Evolutionary conservation across 2,329 filamentous ascomycete species (phyloP).

Genomic region (Xylaria sp.): DNA sequence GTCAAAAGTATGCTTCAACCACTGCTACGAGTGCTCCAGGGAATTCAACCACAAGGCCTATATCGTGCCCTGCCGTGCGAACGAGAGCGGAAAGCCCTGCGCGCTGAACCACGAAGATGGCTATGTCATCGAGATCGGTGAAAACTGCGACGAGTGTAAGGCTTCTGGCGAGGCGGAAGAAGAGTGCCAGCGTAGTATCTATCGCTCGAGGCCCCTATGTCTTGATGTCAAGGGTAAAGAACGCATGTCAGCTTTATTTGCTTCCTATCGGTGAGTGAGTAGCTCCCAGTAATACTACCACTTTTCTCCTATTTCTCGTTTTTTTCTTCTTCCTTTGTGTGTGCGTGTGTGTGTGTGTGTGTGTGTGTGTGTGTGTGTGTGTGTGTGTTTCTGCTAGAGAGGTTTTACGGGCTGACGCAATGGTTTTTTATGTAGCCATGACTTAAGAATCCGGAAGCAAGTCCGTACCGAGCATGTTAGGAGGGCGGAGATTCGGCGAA

Average conservation of each 20-base stretch:
- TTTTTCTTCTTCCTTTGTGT: not conserved
- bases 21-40: conserved; percentile 33
- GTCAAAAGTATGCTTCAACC: conserved; percentile 5
- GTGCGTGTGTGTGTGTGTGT: too few species aligned
- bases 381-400: too few species aligned
- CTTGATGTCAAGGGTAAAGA: conserved; percentile 5
- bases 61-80: conserved; percentile 25
- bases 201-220: conserved; percentile 19
- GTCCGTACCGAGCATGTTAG: not conserved
- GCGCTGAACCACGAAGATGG: not conserved
- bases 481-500: not conserved
- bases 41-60: conserved; percentile 18
- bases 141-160: conserved; percentile 32
- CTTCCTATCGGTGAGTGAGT: conserved; percentile 30
- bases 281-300: not conserved
- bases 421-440: not conserved
- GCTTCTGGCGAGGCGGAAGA: conserved; percentile 22
- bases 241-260: conserved; percentile 19
- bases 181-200: conserved; percentile 25
- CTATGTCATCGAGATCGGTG: conserved; percentile 14
- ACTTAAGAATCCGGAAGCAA: not conserved
- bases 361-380: too few species aligned
- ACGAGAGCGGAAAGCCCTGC: conserved; percentile 4
- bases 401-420: too few species aligned
- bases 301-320: not conserved